Percentiles rank a stretch among this genome's conserved stretches.
Evolutionary conservation across 371 early-diverging fungal genomes (phyloP).

Genomic region (Zopfochytrium polystomum): DNA sequence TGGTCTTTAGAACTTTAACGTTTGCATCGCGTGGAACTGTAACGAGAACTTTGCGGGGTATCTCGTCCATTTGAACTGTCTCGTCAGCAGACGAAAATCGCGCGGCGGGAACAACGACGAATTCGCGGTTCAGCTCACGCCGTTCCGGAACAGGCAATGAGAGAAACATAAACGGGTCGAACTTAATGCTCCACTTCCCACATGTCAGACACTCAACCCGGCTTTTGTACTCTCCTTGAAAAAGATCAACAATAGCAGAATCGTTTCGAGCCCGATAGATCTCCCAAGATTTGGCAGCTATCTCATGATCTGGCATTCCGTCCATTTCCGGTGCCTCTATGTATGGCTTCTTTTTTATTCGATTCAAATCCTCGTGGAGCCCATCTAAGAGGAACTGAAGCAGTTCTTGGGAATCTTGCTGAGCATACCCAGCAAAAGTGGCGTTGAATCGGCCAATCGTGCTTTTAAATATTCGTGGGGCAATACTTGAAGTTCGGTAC

Average conservation of each 20-base stretch:
- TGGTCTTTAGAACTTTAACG: conserved; percentile 59
- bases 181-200: conserved; percentile 65
- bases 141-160: conserved; percentile 87
- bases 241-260: conserved; percentile 80
- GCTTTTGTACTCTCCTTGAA: conserved; percentile 77
- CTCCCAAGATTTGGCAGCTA: conserved; percentile 72
- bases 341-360: conserved; percentile 64
- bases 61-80: background rate
- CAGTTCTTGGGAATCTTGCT: conserved; percentile 66
- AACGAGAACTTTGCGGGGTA: conserved; percentile 20
- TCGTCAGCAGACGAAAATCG: background rate
- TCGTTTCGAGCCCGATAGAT: conserved; percentile 73
- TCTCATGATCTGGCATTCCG: conserved; percentile 49
- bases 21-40: conserved; percentile 52
- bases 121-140: conserved; percentile 14
- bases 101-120: conserved; percentile 23
- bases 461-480: conserved; percentile 67
- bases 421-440: conserved; percentile 49
- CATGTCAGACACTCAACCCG: conserved; percentile 66
- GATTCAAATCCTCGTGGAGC: conserved; percentile 61
- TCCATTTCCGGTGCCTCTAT: conserved; percentile 73
- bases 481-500: conserved; percentile 20
- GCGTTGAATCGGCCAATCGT: conserved; percentile 56
- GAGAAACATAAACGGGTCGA: conserved; percentile 87
- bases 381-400: conserved; percentile 53